Percentiles rank a stretch among this genome's conserved stretches.
Conservation (phyloP, 352 stramenopile genomes). For the Globisporangium abappressorium region DNA sequence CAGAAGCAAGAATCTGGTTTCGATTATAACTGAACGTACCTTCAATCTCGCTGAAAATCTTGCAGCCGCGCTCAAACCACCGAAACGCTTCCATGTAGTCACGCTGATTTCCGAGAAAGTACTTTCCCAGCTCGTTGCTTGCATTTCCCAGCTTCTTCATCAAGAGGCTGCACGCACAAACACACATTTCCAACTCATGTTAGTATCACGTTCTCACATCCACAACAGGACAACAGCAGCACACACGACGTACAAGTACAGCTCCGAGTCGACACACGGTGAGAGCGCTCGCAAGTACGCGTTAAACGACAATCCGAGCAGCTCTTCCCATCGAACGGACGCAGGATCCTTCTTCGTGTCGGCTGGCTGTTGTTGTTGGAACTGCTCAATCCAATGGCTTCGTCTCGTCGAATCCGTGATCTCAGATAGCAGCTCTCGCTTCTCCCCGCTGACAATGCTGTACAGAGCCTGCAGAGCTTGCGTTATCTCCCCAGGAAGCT, state of each 20-base stretch:
- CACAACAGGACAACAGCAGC: slow-evolving; percentile 12
- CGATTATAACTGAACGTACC: slow-evolving; percentile 23
- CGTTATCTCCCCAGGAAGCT: slow-evolving; percentile 25
- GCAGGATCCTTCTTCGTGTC: neutral
- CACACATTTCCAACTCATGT: slow-evolving; percentile 8
- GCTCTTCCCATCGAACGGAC: slow-evolving; percentile 1
- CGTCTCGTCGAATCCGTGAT: slow-evolving; percentile 2
- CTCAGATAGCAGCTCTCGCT: slow-evolving; percentile 21
- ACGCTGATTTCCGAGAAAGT: slow-evolving; percentile 41
- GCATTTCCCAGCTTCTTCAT: slow-evolving; percentile 89
- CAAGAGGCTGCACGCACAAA: slow-evolving; percentile 42
- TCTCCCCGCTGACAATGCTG: slow-evolving; percentile 46
- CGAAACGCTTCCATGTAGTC: slow-evolving; percentile 56
- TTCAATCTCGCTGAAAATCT: slow-evolving; percentile 83
- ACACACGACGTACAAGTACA: slow-evolving; percentile 74
- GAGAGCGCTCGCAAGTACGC: slow-evolving; percentile 66
- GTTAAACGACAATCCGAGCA: slow-evolving; percentile 60
- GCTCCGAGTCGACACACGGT: slow-evolving; percentile 61
- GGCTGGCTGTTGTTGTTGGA: neutral
- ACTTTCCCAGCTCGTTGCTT: slow-evolving; percentile 81
- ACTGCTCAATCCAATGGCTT: slow-evolving; percentile 5
- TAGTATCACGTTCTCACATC: slow-evolving; percentile 2
- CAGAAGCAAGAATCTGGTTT: neutral
- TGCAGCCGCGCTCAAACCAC: slow-evolving; percentile 80
- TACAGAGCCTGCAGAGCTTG: slow-evolving; percentile 34